These are phyloP conservation scores for Cairneyella variabilis DNA, from an alignment of 495 filamentous ascomycete species.

Conservation along the genomic window DNA sequence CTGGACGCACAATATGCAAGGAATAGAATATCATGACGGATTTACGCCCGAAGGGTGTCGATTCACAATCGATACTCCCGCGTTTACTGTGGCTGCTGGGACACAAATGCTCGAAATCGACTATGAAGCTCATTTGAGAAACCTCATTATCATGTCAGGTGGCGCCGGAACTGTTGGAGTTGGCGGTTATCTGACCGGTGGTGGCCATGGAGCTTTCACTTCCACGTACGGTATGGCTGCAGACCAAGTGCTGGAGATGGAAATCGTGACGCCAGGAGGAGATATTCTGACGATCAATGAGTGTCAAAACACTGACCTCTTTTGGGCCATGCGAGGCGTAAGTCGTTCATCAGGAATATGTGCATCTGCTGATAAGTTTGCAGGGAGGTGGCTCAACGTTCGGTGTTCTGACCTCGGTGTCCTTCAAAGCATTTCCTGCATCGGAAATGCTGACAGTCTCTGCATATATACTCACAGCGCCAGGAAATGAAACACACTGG, in stretches of 20 bases:
- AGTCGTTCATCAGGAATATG: slow-evolving; percentile 22
- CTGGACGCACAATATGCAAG: slow-evolving; percentile 45
- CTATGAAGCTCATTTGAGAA: slow-evolving; percentile 10
- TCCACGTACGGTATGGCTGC: slow-evolving; percentile 56
- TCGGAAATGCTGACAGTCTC: not conserved
- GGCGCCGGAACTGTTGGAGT: slow-evolving; percentile 30
- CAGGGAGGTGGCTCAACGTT: slow-evolving; percentile 64
- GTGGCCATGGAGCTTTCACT: slow-evolving; percentile 52
- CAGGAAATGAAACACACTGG: slow-evolving; percentile 16
- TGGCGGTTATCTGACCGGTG: slow-evolving; percentile 53
- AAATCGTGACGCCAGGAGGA: slow-evolving; percentile 53
- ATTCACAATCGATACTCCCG: slow-evolving; percentile 28
- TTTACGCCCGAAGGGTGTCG: slow-evolving; percentile 36
- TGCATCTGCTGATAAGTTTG: not conserved
- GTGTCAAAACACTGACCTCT: slow-evolving; percentile 55
- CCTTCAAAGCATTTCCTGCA: slow-evolving; percentile 32
- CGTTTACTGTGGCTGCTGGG: slow-evolving; percentile 35
- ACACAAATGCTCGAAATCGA: slow-evolving; percentile 28
- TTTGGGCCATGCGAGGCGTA: slow-evolving; percentile 61
- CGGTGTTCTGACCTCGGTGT: slow-evolving; percentile 55
- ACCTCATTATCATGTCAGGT: slow-evolving; percentile 6
- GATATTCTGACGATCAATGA: slow-evolving; percentile 49
- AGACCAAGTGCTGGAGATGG: slow-evolving; percentile 58
- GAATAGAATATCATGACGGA: slow-evolving; percentile 27
- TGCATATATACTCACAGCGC: slow-evolving; percentile 14